These are phyloP conservation scores for Haplosporangium gracile DNA, from an alignment of 192 early-diverging fungal genomes.

Conservation along the genomic window DNA sequence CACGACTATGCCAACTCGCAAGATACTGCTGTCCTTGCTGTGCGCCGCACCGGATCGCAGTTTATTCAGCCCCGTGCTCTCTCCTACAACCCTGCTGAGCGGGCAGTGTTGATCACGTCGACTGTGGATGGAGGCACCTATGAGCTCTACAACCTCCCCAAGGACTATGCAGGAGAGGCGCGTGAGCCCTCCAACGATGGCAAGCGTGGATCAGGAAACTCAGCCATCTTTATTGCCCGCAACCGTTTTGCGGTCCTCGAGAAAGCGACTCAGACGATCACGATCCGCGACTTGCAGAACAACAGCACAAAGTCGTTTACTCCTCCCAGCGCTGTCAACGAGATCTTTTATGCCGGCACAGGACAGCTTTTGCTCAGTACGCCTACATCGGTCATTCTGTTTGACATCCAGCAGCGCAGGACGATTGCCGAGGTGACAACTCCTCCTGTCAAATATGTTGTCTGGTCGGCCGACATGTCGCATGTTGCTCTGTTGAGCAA, in stretches of 20 bases:
- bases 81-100: constrained; percentile 96
- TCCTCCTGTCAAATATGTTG: constrained; percentile 92
- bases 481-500: constrained; percentile 95
- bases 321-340: constrained; percentile 77
- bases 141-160: constrained; percentile 90
- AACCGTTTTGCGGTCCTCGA: constrained; percentile 98
- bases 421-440: constrained; percentile 83
- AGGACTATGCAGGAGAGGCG: constrained; percentile 71
- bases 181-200: constrained; percentile 73
- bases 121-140: constrained; percentile 90
- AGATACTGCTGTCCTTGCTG: constrained; percentile 82
- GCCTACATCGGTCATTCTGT: constrained; percentile 89
- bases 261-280: constrained; percentile 81
- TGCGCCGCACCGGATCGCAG: constrained; percentile 81
- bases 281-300: constrained; percentile 91
- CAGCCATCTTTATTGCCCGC: constrained; percentile 94
- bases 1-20: constrained; percentile 85
- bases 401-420: constrained; percentile 88
- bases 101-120: constrained; percentile 88
- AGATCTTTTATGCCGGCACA: constrained; percentile 91
- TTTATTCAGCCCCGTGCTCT: constrained; percentile 84
- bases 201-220: constrained; percentile 83
- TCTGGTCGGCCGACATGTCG: constrained; percentile 92
- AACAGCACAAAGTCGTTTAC: constrained; percentile 92
- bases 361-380: constrained; percentile 90